Conservation (phyloP, 73 alveolate genomes). For the Paramecium primaurelia region DNA sequence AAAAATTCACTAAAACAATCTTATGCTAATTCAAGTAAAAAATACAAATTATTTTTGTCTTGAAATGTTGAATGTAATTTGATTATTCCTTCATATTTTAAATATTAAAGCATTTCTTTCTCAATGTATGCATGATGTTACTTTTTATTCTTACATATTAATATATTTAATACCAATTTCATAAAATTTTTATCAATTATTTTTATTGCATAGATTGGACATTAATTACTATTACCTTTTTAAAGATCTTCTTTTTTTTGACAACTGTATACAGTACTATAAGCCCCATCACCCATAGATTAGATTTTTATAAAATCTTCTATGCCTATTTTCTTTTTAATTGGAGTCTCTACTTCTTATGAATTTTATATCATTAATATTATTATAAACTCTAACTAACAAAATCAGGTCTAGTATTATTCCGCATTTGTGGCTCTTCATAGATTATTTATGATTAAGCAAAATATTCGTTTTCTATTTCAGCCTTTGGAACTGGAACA, state of each 20-base stretch:
- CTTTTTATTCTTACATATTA: background rate
- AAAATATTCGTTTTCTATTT: background rate
- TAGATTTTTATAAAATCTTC: background rate
- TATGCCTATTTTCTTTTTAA: background rate
- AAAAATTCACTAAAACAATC: constrained; percentile 37
- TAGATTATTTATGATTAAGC: background rate
- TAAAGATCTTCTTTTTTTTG: background rate
- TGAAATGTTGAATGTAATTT: constrained; percentile 14
- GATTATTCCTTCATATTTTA: constrained; percentile 57
- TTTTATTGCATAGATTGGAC: constrained; percentile 19
- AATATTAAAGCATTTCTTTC: constrained; percentile 35
- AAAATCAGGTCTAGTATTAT: background rate
- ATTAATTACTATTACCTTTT: background rate
- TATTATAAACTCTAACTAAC: constrained; percentile 17
- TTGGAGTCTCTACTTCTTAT: background rate
- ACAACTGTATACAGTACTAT: background rate
- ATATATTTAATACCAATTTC: background rate
- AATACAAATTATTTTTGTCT: constrained; percentile 35
- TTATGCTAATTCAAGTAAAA: constrained; percentile 41
- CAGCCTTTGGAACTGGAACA: background rate
- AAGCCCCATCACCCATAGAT: background rate
- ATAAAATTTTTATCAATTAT: background rate
- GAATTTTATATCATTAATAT: background rate
- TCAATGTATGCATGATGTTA: constrained; percentile 46
- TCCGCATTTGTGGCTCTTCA: background rate